Conservation (phyloP, 2,329 filamentous ascomycete species). For the Talaromyces sp. region DNA sequence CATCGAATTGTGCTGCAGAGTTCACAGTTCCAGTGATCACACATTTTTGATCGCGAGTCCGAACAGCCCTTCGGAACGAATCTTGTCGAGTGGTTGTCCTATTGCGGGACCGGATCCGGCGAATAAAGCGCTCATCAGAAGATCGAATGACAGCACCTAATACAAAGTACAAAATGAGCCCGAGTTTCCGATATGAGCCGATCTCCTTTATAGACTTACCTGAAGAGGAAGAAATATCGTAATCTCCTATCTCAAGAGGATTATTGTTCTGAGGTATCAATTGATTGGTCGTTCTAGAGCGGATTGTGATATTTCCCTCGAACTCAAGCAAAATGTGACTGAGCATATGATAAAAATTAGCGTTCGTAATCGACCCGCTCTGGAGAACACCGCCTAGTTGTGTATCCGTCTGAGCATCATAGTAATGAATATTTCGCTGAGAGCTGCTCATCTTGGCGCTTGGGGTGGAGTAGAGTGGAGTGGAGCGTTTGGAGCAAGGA, state of each 20-base stretch:
- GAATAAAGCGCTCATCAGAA: constrained; percentile 6
- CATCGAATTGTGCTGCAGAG: background rate
- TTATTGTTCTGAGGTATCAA: constrained; percentile 5
- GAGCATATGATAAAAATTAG: constrained; percentile 16
- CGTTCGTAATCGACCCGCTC: constrained; percentile 12
- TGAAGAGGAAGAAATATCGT: constrained; percentile 7
- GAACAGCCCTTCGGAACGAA: background rate
- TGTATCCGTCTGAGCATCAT: constrained; percentile 6
- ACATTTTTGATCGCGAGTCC: constrained; percentile 8
- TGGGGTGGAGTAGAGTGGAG: too few relatives aligned
- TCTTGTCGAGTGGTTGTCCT: background rate
- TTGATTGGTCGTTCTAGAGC: background rate
- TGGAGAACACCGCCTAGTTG: constrained; percentile 13
- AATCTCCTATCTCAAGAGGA: constrained; percentile 3
- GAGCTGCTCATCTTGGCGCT: background rate
- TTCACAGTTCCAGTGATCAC: constrained; percentile 9
- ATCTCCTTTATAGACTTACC: background rate
- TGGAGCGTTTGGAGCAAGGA: too few relatives aligned
- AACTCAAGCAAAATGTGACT: constrained; percentile 7
- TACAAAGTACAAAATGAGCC: constrained; percentile 2
- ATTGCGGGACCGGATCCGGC: constrained; percentile 6
- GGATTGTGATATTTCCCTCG: background rate
- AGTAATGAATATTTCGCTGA: constrained; percentile 15
- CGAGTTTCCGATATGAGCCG: background rate
- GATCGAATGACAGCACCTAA: constrained; percentile 6